Percentiles rank a stretch among this genome's conserved stretches.
phyloP scores from a whole-genome alignment of 345 rosid genomes.

The Lumnitzera racemosa region DNA sequence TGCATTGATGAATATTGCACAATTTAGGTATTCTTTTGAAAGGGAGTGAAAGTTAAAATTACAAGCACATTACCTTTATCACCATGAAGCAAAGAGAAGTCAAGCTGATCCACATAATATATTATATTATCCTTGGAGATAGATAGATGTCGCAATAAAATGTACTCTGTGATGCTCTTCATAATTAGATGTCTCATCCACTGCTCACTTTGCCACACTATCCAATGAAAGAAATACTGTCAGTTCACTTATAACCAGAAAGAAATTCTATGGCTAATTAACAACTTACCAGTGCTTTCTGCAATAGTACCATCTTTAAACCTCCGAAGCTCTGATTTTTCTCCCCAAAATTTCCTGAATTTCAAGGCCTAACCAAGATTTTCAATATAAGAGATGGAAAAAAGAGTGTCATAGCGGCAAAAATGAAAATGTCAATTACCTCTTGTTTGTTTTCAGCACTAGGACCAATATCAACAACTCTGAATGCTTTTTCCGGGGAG shows the following conservation, averaged over 20 bases:
- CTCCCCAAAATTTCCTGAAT: slow-evolving; percentile 85
- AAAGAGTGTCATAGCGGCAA: not conserved
- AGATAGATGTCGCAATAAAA: slow-evolving; percentile 60
- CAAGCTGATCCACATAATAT: slow-evolving; percentile 81
- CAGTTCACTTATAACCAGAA: slow-evolving; percentile 10
- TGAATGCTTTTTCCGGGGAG: slow-evolving; percentile 63
- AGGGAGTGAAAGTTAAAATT: not conserved
- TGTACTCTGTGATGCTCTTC: slow-evolving; percentile 60
- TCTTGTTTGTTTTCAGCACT: slow-evolving; percentile 84
- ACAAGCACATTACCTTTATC: slow-evolving; percentile 42
- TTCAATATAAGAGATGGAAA: not conserved
- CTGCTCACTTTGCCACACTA: slow-evolving; percentile 78
- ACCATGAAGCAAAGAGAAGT: slow-evolving; percentile 67
- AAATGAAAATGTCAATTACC: slow-evolving; percentile 30
- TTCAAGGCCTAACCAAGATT: slow-evolving; percentile 40
- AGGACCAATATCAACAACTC: slow-evolving; percentile 83
- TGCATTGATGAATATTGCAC: slow-evolving; percentile 20
- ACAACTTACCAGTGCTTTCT: slow-evolving; percentile 75
- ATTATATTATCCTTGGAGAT: slow-evolving; percentile 42
- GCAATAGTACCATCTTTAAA: slow-evolving; percentile 92
- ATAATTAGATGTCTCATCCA: slow-evolving; percentile 72
- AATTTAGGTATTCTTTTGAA: not conserved
- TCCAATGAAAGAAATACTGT: slow-evolving; percentile 11
- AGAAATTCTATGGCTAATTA: slow-evolving; percentile 5
- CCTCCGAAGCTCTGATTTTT: slow-evolving; percentile 83